Conservation (phyloP, 495 filamentous ascomycete genomes). For the Chaetomium tenue region DNA sequence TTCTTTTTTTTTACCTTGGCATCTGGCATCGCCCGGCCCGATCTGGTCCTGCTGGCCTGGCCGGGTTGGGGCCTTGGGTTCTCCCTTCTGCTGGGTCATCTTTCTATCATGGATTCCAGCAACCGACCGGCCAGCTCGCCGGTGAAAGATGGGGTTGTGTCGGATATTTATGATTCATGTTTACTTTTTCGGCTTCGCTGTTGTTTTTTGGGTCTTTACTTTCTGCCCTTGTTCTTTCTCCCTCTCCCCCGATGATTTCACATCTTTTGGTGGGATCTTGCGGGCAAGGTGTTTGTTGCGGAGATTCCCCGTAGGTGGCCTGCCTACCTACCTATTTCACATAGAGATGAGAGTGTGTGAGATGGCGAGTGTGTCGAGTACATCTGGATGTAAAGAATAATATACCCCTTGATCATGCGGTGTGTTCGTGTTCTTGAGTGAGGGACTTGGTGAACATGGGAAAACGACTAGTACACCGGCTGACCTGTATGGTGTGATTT, state of each 20-base stretch:
- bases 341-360: not conserved
- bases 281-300: conserved; percentile 5
- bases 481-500: no score
- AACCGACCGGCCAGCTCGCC: not conserved
- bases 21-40: no score
- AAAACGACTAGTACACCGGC: no score
- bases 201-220: not conserved
- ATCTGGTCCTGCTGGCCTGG: not conserved
- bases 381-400: conserved; percentile 3
- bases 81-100: not conserved
- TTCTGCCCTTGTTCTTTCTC: not conserved
- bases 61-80: not conserved
- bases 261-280: not conserved
- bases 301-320: not conserved
- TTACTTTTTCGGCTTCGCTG: not conserved
- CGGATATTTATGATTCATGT: not conserved
- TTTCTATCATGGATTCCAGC: not conserved
- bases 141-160: not conserved
- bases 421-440: not conserved
- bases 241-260: not conserved
- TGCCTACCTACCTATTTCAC: not conserved
- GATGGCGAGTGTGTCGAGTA: not conserved
- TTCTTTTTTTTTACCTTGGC: no score
- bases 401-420: conserved; percentile 2
- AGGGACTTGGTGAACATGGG: not conserved